Evolutionary conservation across 2,329 filamentous ascomycete species (phyloP).

Genomic region (Botryosphaeria dothidea): DNA sequence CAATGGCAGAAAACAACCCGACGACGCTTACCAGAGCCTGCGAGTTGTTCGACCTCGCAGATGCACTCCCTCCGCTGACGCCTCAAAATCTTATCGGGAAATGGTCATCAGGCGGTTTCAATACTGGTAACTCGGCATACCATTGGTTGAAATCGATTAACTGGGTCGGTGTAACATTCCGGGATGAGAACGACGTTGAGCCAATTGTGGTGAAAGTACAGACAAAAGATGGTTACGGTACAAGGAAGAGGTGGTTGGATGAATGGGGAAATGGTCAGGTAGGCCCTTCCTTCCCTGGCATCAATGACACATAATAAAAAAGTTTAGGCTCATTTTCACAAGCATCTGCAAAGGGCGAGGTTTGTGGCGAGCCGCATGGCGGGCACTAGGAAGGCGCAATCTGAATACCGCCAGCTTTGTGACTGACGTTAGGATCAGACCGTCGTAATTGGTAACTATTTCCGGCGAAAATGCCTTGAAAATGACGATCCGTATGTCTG

Average conservation of each 20-base stretch:
- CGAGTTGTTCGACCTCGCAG: constrained; percentile 15
- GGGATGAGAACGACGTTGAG: constrained; percentile 29
- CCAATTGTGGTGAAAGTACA: constrained; percentile 27
- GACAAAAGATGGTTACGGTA: neutral
- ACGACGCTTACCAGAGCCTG: neutral
- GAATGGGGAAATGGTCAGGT: neutral
- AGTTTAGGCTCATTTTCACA: too few species aligned
- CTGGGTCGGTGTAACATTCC: constrained; percentile 36
- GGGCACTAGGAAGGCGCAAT: too few species aligned
- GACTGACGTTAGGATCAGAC: too few species aligned
- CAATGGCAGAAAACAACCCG: too few species aligned
- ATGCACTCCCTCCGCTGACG: neutral
- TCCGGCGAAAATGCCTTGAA: too few species aligned
- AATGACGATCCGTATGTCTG: too few species aligned
- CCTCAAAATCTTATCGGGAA: constrained; percentile 26
- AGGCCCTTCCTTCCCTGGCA: too few species aligned
- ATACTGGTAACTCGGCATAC: constrained; percentile 29
- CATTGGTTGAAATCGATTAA: constrained; percentile 26
- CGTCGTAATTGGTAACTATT: too few species aligned
- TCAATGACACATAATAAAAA: too few species aligned
- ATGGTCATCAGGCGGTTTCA: constrained; percentile 32
- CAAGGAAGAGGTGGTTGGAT: neutral
- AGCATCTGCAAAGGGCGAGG: too few species aligned
- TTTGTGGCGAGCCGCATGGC: too few species aligned
- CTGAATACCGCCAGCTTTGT: too few species aligned